phyloP scores from a whole-genome alignment of 495 filamentous ascomycete genomes.

The Elasticomyces elasticus region DNA sequence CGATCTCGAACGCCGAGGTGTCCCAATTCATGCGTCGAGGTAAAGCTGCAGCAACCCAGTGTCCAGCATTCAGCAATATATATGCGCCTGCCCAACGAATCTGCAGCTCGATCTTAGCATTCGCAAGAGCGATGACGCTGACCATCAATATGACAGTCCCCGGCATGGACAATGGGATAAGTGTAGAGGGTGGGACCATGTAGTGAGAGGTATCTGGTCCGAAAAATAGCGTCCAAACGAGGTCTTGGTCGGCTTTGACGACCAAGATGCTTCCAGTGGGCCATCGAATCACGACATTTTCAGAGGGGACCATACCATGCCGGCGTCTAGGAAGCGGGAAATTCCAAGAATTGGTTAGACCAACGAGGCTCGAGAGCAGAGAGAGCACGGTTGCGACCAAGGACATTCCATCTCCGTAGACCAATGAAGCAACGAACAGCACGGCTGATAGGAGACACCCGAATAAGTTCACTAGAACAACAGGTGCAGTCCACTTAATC shows the following conservation, averaged over 20 bases:
- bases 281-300: no score
- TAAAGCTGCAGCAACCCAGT: conserved; percentile 38
- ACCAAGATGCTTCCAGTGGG: no score
- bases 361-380: no score
- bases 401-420: conserved; percentile 32
- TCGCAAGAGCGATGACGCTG: conserved; percentile 37
- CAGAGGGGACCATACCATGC: no score
- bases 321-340: neutral
- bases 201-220: conserved; percentile 30
- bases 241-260: no score
- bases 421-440: conserved; percentile 29
- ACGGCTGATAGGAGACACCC: conserved; percentile 30
- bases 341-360: no score
- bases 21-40: conserved; percentile 34
- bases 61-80: conserved; percentile 35
- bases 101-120: conserved; percentile 31
- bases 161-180: conserved; percentile 34
- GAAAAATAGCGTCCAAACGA: no score
- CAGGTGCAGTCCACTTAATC: conserved; percentile 26
- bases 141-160: conserved; percentile 39
- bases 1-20: conserved; percentile 25
- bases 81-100: conserved; percentile 33
- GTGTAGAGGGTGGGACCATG: conserved; percentile 25
- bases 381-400: no score
- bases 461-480: conserved; percentile 29